Evolutionary conservation across 2,329 filamentous ascomycete genomes (phyloP), one percentile per base, ranked within the genome.

Genomic region (Trichoderma breve): DNA sequence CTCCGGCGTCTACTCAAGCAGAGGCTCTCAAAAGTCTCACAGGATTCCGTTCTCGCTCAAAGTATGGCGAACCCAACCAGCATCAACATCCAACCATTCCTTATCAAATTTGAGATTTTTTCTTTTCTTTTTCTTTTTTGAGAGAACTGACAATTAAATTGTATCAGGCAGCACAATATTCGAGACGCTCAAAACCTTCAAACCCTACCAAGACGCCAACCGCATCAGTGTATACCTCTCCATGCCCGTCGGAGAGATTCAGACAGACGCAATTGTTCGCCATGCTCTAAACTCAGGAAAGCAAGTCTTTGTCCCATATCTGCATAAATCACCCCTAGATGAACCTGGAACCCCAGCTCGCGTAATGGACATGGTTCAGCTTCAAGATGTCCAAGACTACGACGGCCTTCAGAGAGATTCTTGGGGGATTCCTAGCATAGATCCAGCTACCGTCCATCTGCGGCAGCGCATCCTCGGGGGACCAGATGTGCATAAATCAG

Each of bases 351-450:
- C 89, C 6, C 93, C 93, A 5, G 74, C 83, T 1, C 83, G 88
- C 18, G 87, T 96, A 69, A 99, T 99, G 96, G 94, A 98, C 78
- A 98, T 99, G 96, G 89, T 99, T 26, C 90, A 90, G 74, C 85
- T 99, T 53, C 84, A 86, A 71, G 91, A 90, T 30, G 81, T 93
- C 65, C 83, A 88, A 32, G 96, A 99, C 80, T 97, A 95, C 80
- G 89, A 94, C 74, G 88, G 88, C 28, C 84, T 98, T 73, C 83
- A 90, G 77, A 87, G 87, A 53, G 96, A 99, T 81, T 90, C 88
- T 79, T 99, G 96, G 96, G 95, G 94, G 11, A 99, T 99, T 74
- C 96, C 96, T n/a, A 95, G 92, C 36, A 88, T 97, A 72, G 86
- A 89, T 73, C 83, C 86, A 64, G 84, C 87, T 24, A 92, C 92